Conservation (phyloP, 78 protist genomes). For the Blattamonas nauphoetae region DNA sequence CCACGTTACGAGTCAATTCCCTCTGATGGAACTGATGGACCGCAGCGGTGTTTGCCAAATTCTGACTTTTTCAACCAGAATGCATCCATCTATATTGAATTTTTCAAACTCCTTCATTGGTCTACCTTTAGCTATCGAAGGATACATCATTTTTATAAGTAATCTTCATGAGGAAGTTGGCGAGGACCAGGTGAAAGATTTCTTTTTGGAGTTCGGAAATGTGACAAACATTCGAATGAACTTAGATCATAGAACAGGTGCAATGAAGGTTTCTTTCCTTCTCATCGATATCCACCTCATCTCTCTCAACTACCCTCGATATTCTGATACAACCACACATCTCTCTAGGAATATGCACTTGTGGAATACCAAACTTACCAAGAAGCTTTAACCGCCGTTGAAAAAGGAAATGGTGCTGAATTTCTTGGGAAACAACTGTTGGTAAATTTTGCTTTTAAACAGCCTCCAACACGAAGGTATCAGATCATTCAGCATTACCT, state of each 20-base stretch:
- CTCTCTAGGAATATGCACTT: constrained; percentile 56
- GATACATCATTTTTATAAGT: constrained; percentile 66
- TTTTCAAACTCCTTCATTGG: background rate
- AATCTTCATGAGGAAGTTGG: constrained; percentile 73
- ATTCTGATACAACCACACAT: background rate
- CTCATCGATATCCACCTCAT: background rate
- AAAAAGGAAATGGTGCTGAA: constrained; percentile 40
- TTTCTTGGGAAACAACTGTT: constrained; percentile 10
- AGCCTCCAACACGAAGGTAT: background rate
- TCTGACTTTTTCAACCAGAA: background rate
- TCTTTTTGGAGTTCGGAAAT: constrained; percentile 67
- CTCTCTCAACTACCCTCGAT: no score
- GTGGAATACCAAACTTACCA: constrained; percentile 50
- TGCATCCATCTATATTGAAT: background rate
- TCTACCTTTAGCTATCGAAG: constrained; percentile 63
- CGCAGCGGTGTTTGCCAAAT: background rate
- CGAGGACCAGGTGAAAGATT: constrained; percentile 66
- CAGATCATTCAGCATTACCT: no score
- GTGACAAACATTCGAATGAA: constrained; percentile 67
- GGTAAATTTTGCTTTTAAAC: constrained; percentile 56
- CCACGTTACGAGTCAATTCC: background rate
- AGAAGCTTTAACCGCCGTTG: constrained; percentile 56
- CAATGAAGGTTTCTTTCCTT: constrained; percentile 41
- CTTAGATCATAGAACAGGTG: constrained; percentile 78
- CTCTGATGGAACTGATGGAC: background rate